Evolutionary conservation across 345 rosid genomes (phyloP), one percentile per base, ranked within the genome.

Genomic region (Camelina sativa): DNA sequence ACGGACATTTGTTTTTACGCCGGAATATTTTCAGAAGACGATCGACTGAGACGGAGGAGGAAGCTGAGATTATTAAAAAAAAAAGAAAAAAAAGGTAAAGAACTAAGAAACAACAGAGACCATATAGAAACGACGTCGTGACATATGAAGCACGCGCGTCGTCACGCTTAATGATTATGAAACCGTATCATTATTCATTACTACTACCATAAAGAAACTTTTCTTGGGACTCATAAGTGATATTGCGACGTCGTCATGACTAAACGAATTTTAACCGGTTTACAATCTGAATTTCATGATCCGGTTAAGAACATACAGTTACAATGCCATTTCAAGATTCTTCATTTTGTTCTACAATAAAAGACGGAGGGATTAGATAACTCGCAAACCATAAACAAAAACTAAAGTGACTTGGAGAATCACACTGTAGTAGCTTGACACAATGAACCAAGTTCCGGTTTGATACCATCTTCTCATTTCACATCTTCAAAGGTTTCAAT

Each of bases 401-500:
- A 41, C 35, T 11, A 50, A 8, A 47, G 35, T 22, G 46, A 6
- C 6, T 44, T 54, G 15, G 62, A 63, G 7, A 6, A 34, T 62
- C 13, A 37, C n/a, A 32, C 6, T 53, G 17, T 8, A 55, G 70
- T 43, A 30, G 52, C n/a, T 57, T 55, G 50, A 44, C 28, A 67
- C 8, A 2, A 61, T 30, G 61, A 66, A 13, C 53, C 62, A 59
- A 25, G 28, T 58, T 6, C 11, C 15, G 7, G 47, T 37, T 57
- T 44, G 41, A 65, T 3, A 41, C 40, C 37, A 53, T 4, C 9
- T 63, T 2, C 73, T 16, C 13, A 7, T 37, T 58, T 46, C 37
- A 38, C 23, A 38, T 28, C 30, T 62, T 84, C 79, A 92, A 79
- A 0, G 96, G 97, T 82, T 89, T 88, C 82, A 90, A 32, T 47